Evolutionary conservation across 176 grass and related monocot species (phyloP), one percentile per base, ranked within the genome.

Genomic region (Hyparrhenia diplandra): DNA sequence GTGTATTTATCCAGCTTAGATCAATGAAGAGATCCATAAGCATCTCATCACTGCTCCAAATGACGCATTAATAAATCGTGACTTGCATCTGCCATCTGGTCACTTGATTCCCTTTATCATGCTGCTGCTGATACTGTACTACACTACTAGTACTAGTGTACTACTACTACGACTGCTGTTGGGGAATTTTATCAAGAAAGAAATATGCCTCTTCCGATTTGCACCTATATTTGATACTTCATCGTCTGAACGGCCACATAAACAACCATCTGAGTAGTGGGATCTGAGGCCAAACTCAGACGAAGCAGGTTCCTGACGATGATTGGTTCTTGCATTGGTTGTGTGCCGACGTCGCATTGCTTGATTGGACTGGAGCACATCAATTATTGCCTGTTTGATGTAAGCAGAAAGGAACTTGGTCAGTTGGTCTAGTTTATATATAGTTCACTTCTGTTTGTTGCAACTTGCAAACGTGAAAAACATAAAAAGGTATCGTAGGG

Each of bases 371-470:
- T 67, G 67, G 67, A 66, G 27, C 17, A 59, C 46, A 82, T 82
- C 88, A 85, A 85, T 86, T 65, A 89, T 89, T 85, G 73, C 16
- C 16, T 29, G 58, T 21, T 40, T 77, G 88, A 78, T 82, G 83
- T 73, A n/a, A 85, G 83, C 73, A 78, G 63, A 60, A 69, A 78
- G 71, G 40, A 42, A 72, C 31, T 21, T 42, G 34, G 57, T 46
- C 43, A 72, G 24, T 21, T 42, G 34, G 57, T 46, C 43, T 46
- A 46, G 29, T 60, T 37, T 85, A 61, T 80, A 59, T 45, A 28
- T 82, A 31, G 3, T 82, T 69, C 28, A 46, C 32, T 40, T 72
- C 67, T 65, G 67, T 54, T 46, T 71, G 36, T 55, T 31, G 78
- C 73, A 86, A 49, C 65, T 73, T 89, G 88, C 74, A 13, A 47